phyloP scores from a whole-genome alignment of 805 yeast genomes.

The Novakomyces olei region DNA sequence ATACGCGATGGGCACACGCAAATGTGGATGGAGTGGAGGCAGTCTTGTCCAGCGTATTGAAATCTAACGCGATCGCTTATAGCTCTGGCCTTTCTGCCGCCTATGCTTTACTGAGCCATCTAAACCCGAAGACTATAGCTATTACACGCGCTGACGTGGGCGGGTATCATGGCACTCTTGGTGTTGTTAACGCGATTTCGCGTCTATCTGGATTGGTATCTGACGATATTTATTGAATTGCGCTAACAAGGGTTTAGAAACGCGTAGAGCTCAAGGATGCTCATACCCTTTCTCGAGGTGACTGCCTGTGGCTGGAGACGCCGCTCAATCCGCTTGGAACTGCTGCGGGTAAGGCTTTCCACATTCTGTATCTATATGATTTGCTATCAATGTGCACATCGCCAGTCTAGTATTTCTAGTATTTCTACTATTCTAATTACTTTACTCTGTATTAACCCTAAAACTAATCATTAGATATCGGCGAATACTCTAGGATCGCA shows the following conservation, averaged over 20 bases:
- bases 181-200: slow-evolving; percentile 38
- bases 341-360: too few species aligned
- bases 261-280: slow-evolving; percentile 15
- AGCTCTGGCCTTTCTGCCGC: slow-evolving; percentile 67
- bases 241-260: too few species aligned
- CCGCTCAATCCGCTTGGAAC: slow-evolving; percentile 74
- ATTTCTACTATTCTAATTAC: too few species aligned
- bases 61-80: slow-evolving; percentile 45
- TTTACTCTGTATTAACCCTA: too few species aligned
- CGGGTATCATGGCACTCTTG: slow-evolving; percentile 71
- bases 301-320: slow-evolving; percentile 62
- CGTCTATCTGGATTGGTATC: slow-evolving; percentile 37
- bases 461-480: slow-evolving; percentile 40
- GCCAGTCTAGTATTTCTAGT: too few species aligned
- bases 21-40: slow-evolving; percentile 46
- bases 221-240: slow-evolving; percentile 12
- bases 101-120: slow-evolving; percentile 45
- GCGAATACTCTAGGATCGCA: slow-evolving; percentile 42
- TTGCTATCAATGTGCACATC: too few species aligned
- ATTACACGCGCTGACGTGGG: slow-evolving; percentile 27
- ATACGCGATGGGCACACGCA: slow-evolving; percentile 60
- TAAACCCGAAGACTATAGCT: slow-evolving; percentile 51
- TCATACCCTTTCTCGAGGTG: slow-evolving; percentile 38
- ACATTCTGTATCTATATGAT: too few species aligned
- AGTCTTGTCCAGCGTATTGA: slow-evolving; percentile 35